Evolutionary conservation across 73 alveolate species (phyloP), one percentile per base, ranked within the genome.

Genomic region (Paraurostyla sp.): DNA sequence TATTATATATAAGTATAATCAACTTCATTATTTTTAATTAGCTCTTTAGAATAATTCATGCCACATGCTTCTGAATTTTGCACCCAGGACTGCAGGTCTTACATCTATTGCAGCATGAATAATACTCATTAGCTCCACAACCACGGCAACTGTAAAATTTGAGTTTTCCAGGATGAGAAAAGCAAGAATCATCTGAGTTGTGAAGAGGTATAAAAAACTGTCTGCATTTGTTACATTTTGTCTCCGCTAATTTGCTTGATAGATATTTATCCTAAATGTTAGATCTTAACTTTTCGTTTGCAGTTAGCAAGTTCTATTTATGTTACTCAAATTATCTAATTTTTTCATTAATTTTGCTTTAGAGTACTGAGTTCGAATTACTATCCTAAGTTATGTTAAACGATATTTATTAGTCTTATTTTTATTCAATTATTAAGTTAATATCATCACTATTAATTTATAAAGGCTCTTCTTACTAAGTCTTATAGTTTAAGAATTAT

Each of bases 41-140:
- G 18, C 33, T 15, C 22, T 7, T 7, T 56, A 56, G 13, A 7
- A 15, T 15, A 15, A 13, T 13, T 75, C 87, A 75, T 11, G 75
- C 73, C 3, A 75, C 20, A 46, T 75, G 87, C 75, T 75, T 75
- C 20, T 9, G 16, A 16, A 46, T 48, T 30, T 49, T 75, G 52
- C 98, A 95, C n/a, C 98, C 98, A 23, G 25, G 41, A 42, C 91
- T 62, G 41, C 98, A 95, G 22, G 80, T 69, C 56, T 71, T 68
- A 45, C 98, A 95, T 80, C 78, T 93, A 42, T 87, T 68, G 56
- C 98, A 95, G 65, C 98, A 95, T 15, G 90, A 88, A 57, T 80
- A 95, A 65, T 95, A 95, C 57, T 93, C 93, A 75, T 95, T 97
- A 11, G 92, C 94, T 16, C 98, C 98, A 88, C 98, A 95, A 3